A percentile compares a stretch with the other conserved stretches of the same genome.
These are phyloP conservation scores for Myriangium duriaei DNA, from an alignment of 2,329 filamentous ascomycete genomes.

Conservation along the genomic window DNA sequence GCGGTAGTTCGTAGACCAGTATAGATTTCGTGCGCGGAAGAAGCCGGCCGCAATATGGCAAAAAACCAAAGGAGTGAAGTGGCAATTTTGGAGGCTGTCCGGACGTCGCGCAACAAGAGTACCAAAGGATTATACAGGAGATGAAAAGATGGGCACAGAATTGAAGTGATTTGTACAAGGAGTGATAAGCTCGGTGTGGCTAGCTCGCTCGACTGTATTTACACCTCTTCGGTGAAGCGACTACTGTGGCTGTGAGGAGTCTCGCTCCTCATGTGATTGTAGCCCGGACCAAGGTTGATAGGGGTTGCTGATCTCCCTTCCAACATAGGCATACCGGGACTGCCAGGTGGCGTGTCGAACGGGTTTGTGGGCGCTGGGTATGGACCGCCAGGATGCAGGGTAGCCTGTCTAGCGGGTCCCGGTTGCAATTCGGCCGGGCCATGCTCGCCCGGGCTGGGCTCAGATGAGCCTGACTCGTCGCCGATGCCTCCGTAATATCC, in stretches of 20 bases:
- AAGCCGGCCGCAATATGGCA: no score
- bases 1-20: no score
- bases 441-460: constrained; percentile 8
- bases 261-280: constrained; percentile 8
- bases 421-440: constrained; percentile 19
- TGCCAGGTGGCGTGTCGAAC: constrained; percentile 9
- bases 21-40: no score
- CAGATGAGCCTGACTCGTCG: constrained; percentile 11
- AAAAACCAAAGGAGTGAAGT: no score
- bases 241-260: constrained; percentile 13
- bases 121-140: no score
- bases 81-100: no score
- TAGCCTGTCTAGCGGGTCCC: constrained; percentile 22
- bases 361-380: constrained; percentile 13
- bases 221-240: constrained; percentile 20
- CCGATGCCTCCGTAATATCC: constrained; percentile 29
- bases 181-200: no score
- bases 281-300: constrained; percentile 7
- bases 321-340: constrained; percentile 10
- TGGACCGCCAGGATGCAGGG: constrained; percentile 21
- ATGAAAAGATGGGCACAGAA: no score
- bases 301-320: constrained; percentile 12
- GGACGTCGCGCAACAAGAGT: no score
- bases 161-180: no score
- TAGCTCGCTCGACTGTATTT: no score